A percentile compares a stretch with the other conserved stretches of the same genome.
phyloP scores from a whole-genome alignment of 441 rosid species.

The Omphalea diandra region DNA sequence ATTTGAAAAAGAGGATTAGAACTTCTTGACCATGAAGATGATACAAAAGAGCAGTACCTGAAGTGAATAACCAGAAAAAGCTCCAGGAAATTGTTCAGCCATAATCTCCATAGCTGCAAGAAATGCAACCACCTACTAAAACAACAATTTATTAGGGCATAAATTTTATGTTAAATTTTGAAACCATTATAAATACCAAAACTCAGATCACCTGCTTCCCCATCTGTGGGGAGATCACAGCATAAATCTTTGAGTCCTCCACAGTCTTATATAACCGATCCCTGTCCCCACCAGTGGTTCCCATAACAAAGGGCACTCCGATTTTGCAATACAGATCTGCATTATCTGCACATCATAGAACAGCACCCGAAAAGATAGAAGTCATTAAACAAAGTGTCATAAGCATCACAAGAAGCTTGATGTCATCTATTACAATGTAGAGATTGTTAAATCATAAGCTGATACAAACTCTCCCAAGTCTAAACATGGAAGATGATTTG shows the following conservation, averaged over 20 bases:
- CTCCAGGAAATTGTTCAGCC: conserved; percentile 90
- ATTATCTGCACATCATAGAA: conserved; percentile 45
- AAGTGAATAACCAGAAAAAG: conserved; percentile 78
- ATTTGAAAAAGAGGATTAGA: neutral
- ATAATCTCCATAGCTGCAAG: conserved; percentile 94
- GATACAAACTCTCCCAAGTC: neutral
- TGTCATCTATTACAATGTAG: neutral
- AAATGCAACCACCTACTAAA: conserved; percentile 79
- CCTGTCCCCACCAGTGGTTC: conserved; percentile 89
- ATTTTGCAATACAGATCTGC: conserved; percentile 75
- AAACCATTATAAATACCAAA: conserved; percentile 1
- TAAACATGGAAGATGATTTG: neutral
- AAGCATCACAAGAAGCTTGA: neutral
- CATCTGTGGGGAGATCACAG: conserved; percentile 89
- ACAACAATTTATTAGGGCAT: conserved; percentile 18
- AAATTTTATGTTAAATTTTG: neutral
- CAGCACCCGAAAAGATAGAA: neutral
- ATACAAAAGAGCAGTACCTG: conserved; percentile 41
- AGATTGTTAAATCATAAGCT: neutral
- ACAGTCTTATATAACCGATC: conserved; percentile 53
- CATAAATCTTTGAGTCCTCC: conserved; percentile 55
- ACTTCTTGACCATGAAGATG: neutral
- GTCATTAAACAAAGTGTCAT: neutral
- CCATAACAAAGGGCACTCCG: conserved; percentile 91
- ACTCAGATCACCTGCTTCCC: conserved; percentile 61